Percentiles rank a stretch among this genome's conserved stretches.
Evolutionary conservation across 148 eudicot species (phyloP).

Genomic region (Drosera capensis): DNA sequence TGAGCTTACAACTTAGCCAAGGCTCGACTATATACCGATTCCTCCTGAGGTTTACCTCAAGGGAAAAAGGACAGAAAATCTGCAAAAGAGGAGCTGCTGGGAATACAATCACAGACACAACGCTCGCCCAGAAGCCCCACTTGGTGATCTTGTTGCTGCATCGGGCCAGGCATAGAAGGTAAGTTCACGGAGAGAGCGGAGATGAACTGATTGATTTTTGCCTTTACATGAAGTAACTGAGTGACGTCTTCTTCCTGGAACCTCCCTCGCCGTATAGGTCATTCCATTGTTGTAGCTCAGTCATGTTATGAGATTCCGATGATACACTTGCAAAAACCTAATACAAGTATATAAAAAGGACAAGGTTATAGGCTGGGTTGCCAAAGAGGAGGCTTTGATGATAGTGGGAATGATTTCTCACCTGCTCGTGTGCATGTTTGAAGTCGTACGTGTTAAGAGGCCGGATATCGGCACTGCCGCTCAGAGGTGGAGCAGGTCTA

Average conservation of each 20-base stretch:
- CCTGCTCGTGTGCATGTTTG: constrained; percentile 91
- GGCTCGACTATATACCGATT: too few species aligned
- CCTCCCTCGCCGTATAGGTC: constrained; percentile 96
- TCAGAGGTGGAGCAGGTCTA: constrained; percentile 41
- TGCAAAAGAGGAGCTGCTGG: too few species aligned
- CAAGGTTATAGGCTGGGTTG: neutral
- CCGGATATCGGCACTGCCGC: constrained; percentile 62
- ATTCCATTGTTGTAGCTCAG: constrained; percentile 78
- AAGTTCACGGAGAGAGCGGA: too few species aligned
- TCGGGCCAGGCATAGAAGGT: too few species aligned
- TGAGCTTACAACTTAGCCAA: too few species aligned
- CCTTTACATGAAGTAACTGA: constrained; percentile 86
- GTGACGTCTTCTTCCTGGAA: constrained; percentile 76
- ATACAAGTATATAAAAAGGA: neutral
- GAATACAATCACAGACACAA: too few species aligned
- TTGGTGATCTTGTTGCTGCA: too few species aligned
- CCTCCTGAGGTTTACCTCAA: too few species aligned
- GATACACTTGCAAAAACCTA: constrained; percentile 98
- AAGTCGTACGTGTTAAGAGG: constrained; percentile 70
- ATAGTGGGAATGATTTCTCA: neutral
- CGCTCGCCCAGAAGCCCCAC: too few species aligned
- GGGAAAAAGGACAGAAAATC: too few species aligned
- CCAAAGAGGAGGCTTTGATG: neutral
- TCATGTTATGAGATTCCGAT: constrained; percentile 70
- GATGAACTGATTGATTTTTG: too few species aligned